Evolutionary conservation across 2,329 filamentous ascomycete genomes (phyloP).

Genomic region (Fusarium succisae): DNA sequence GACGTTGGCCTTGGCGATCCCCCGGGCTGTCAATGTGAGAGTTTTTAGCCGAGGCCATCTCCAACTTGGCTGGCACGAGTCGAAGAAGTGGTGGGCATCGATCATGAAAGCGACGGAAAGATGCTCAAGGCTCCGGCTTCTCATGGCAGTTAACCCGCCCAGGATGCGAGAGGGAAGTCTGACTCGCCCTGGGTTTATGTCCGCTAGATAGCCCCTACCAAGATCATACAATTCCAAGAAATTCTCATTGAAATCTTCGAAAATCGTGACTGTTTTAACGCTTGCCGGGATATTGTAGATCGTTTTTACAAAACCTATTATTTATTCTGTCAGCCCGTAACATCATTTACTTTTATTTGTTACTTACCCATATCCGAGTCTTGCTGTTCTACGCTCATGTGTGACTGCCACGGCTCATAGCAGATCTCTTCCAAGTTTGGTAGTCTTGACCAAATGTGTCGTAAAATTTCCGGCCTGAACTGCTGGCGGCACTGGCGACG

Average conservation of each 20-base stretch:
- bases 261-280: conserved; percentile 37
- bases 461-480: neutral
- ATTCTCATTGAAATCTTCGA: conserved; percentile 30
- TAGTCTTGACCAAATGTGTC: neutral
- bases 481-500: conserved; percentile 24
- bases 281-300: neutral
- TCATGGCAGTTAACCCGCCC: neutral
- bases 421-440: conserved; percentile 1
- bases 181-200: neutral
- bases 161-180: neutral
- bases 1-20: neutral
- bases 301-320: accelerated
- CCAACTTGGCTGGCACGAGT: neutral
- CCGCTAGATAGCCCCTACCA: accelerated
- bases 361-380: neutral
- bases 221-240: conserved; percentile 3
- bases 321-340: neutral
- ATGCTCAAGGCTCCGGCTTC: neutral
- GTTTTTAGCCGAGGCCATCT: neutral
- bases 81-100: conserved; percentile 5
- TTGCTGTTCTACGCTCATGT: neutral
- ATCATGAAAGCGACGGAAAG: conserved; percentile 12
- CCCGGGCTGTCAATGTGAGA: neutral
- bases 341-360: neutral
- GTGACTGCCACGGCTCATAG: conserved; percentile 15